These are phyloP conservation scores for Pythium chondricola DNA, from an alignment of 352 stramenopile species.

Conservation along the genomic window DNA sequence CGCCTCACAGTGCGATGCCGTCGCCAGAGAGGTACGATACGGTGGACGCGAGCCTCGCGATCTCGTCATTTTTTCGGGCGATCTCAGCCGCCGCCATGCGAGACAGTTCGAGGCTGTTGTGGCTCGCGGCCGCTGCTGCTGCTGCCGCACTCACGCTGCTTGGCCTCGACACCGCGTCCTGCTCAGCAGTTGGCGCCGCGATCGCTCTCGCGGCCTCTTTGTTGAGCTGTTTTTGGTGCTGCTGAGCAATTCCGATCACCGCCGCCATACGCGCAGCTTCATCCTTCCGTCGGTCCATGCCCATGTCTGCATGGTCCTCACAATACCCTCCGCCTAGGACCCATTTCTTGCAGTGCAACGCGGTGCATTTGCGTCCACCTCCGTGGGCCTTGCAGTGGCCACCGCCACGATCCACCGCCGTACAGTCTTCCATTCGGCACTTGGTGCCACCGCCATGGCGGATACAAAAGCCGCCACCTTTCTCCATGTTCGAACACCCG, in stretches of 20 bases:
- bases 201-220: constrained; percentile 1
- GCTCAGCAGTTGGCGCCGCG: not conserved
- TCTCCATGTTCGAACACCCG: constrained; percentile 80
- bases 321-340: constrained; percentile 75
- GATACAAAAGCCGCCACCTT: constrained; percentile 80
- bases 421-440: constrained; percentile 60
- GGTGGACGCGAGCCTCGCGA: constrained; percentile 42
- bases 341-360: constrained; percentile 71
- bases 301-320: constrained; percentile 52
- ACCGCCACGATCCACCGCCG: constrained; percentile 63
- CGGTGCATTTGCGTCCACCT: constrained; percentile 72
- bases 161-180: too few species aligned
- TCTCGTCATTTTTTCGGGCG: constrained; percentile 47
- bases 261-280: constrained; percentile 14
- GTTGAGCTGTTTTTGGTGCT: too few species aligned
- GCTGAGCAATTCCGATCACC: constrained; percentile 31
- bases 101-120: constrained; percentile 15
- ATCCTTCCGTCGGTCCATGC: constrained; percentile 12
- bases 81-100: constrained; percentile 27
- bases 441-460: constrained; percentile 75
- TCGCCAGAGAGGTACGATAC: constrained; percentile 71
- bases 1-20: constrained; percentile 53
- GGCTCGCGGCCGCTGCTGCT: constrained; percentile 9
- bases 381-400: constrained; percentile 84
- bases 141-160: constrained; percentile 7